These are phyloP conservation scores for Conoideocrella luteorostrata DNA, from an alignment of 2,329 filamentous ascomycete species.

Conservation along the genomic window DNA sequence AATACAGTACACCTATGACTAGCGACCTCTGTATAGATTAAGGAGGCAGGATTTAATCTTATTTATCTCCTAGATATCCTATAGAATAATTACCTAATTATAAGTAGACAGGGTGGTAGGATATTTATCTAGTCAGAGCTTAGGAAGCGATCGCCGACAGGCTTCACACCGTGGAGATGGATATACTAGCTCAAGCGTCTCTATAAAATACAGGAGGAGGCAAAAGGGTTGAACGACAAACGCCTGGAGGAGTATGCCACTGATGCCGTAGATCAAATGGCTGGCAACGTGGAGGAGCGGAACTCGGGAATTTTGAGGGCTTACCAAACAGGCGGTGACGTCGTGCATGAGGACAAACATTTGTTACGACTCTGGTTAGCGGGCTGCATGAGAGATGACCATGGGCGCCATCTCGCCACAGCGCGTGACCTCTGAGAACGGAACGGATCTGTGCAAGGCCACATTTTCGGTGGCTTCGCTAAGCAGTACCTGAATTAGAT, in stretches of 20 bases:
- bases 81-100: neutral
- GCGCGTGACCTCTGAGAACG: no score
- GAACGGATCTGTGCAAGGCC: no score
- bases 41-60: constrained; percentile 1
- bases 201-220: constrained; percentile 5
- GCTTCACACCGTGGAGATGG: constrained; percentile 8
- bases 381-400: no score
- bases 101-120: neutral
- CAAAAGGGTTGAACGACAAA: neutral
- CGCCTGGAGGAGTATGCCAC: neutral
- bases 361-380: neutral
- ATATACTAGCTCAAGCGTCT: constrained; percentile 7
- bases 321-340: neutral
- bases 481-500: no score
- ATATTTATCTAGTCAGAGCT: constrained; percentile 5
- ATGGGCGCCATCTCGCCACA: no score
- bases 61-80: constrained; percentile 2
- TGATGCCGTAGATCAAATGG: neutral
- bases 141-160: constrained; percentile 3
- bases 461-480: no score
- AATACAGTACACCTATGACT: constrained; percentile 3
- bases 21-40: constrained; percentile 2
- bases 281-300: neutral
- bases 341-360: neutral
- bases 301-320: neutral